These are phyloP conservation scores for Irpex rosettiformis DNA, from an alignment of 1,284 basidiomycete genomes.

Conservation along the genomic window DNA sequence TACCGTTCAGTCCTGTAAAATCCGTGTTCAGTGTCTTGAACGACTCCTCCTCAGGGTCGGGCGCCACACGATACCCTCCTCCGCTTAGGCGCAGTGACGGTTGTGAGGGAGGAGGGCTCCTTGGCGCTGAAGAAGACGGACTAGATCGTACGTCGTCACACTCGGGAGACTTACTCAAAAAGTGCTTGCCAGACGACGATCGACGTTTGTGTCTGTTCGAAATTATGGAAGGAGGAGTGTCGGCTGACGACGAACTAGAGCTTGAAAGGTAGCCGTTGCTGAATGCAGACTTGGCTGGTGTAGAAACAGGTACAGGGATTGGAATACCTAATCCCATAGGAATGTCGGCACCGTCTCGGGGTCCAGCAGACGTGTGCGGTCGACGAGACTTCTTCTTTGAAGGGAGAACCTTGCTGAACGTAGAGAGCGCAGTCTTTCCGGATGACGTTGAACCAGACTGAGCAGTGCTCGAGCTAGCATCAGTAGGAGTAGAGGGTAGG, in stretches of 20 bases:
- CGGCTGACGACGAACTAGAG: background rate
- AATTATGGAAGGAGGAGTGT: background rate
- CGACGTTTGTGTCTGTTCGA: background rate
- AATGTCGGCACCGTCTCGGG: constrained; percentile 48
- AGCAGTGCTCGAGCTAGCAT: background rate
- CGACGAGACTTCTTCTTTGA: constrained; percentile 35
- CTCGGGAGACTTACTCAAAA: background rate
- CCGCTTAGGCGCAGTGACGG: background rate
- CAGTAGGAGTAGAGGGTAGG: background rate
- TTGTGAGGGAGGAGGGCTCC: background rate
- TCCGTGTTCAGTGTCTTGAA: constrained; percentile 3
- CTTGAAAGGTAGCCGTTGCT: background rate
- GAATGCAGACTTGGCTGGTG: background rate
- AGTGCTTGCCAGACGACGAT: background rate
- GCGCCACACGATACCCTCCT: background rate
- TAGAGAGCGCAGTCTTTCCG: background rate
- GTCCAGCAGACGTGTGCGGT: constrained; percentile 69
- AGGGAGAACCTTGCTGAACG: background rate
- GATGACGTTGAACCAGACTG: background rate
- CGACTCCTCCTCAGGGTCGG: background rate
- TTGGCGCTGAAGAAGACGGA: background rate
- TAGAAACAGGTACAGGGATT: constrained; percentile 1
- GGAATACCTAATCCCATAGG: constrained; percentile 15
- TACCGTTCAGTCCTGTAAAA: constrained; percentile 2
- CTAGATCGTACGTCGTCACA: background rate